These are phyloP conservation scores for Mycosphaerelloides madeirae DNA, from an alignment of 2,329 filamentous ascomycete species.

Conservation along the genomic window DNA sequence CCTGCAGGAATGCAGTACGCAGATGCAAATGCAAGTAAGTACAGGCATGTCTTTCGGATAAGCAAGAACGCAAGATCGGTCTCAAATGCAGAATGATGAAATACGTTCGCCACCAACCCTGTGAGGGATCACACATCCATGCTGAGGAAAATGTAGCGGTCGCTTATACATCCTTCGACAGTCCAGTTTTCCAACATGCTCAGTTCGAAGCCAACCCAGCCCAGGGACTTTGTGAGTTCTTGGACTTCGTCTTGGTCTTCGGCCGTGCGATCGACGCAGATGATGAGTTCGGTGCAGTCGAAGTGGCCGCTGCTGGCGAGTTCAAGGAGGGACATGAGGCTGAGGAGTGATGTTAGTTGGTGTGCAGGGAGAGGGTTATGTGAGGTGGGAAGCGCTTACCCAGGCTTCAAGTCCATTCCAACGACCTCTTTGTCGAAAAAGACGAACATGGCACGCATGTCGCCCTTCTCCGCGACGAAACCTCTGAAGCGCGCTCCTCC, in stretches of 20 bases:
- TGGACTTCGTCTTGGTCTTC: conserved; percentile 56
- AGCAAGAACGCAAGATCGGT: too few species aligned
- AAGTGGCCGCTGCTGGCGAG: conserved; percentile 69
- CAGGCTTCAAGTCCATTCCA: conserved; percentile 76
- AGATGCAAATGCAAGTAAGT: too few species aligned
- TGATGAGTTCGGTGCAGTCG: conserved; percentile 70
- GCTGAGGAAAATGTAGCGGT: conserved; percentile 78
- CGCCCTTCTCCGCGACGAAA: conserved; percentile 68
- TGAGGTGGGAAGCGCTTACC: conserved; percentile 53
- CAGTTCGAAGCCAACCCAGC: conserved; percentile 89
- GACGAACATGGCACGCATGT: conserved; percentile 73
- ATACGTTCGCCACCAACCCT: background rate
- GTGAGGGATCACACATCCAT: conserved; percentile 67
- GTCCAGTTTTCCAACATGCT: conserved; percentile 74
- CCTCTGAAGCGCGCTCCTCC: conserved; percentile 81
- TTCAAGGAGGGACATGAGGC: conserved; percentile 85
- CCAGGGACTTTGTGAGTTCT: conserved; percentile 71
- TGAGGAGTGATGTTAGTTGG: conserved; percentile 37
- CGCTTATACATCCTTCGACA: conserved; percentile 61
- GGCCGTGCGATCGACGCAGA: conserved; percentile 72
- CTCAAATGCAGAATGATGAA: background rate
- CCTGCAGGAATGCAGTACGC: too few species aligned
- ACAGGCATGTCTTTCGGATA: too few species aligned
- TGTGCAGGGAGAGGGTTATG: conserved; percentile 3
- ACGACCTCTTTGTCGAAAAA: conserved; percentile 76